A percentile compares a stretch with the other conserved stretches of the same genome.
phyloP scores from a whole-genome alignment of 2,329 filamentous ascomycete genomes.

The Clonostachys byssicola region DNA sequence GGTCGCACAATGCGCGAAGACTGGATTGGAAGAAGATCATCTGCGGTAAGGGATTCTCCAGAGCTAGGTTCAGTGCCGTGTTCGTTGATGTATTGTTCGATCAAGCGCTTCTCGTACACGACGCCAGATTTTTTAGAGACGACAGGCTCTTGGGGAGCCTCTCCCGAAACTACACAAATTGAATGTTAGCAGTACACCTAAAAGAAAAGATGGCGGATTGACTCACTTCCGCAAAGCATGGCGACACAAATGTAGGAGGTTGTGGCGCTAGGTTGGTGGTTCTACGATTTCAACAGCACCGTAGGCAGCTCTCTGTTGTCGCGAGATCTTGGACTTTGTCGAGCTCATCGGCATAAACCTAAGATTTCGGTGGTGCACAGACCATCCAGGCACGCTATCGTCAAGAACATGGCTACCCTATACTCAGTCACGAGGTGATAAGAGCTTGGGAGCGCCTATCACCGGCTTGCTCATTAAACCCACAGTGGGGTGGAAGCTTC shows the following conservation, averaged over 20 bases:
- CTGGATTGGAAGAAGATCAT: constrained; percentile 87
- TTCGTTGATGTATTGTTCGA: constrained; percentile 91
- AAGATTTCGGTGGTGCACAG: constrained; percentile 24
- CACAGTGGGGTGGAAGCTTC: not conserved
- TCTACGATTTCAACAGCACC: not conserved
- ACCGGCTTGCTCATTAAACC: not conserved
- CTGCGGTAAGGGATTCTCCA: constrained; percentile 74
- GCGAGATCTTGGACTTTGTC: too few species aligned
- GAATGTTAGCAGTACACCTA: constrained; percentile 1
- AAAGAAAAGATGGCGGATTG: not conserved
- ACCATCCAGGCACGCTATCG: constrained; percentile 7
- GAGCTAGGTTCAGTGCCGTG: constrained; percentile 90
- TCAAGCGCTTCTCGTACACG: constrained; percentile 91
- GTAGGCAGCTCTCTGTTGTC: not conserved
- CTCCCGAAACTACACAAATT: constrained; percentile 73
- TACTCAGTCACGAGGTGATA: constrained; percentile 19
- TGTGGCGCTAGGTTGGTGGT: not conserved
- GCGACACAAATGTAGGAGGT: constrained; percentile 12
- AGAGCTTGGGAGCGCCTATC: constrained; percentile 2
- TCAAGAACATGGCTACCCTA: constrained; percentile 2
- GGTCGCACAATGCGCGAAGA: constrained; percentile 80
- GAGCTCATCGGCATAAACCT: not conserved
- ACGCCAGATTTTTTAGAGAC: constrained; percentile 91
- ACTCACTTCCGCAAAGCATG: constrained; percentile 46
- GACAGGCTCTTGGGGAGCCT: constrained; percentile 91